These are phyloP conservation scores for Trifolium dubium DNA, from an alignment of 306 rosid genomes.

Conservation along the genomic window DNA sequence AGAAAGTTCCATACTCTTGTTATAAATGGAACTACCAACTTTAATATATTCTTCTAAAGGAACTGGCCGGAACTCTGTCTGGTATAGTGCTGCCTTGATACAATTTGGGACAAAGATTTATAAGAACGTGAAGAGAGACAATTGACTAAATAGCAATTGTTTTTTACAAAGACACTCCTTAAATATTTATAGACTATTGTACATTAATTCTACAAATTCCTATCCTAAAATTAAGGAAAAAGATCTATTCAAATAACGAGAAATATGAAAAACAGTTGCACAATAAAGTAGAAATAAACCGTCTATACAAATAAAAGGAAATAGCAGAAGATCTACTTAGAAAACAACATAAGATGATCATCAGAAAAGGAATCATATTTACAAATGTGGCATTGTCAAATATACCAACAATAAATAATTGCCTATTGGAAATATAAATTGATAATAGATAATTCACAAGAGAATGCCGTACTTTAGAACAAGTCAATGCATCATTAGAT, in stretches of 20 bases:
- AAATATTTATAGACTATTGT: not conserved
- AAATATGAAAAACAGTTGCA: conserved; percentile 2
- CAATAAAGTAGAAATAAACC: not conserved
- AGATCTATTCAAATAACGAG: not conserved
- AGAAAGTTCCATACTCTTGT: conserved; percentile 77
- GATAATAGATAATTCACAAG: conserved; percentile 20
- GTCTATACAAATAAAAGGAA: not conserved
- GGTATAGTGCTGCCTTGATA: conserved; percentile 91
- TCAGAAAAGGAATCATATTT: conserved; percentile 24
- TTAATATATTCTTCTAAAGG: conserved; percentile 95
- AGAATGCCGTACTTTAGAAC: conserved; percentile 13
- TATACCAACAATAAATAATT: conserved; percentile 24
- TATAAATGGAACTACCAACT: conserved; percentile 81
- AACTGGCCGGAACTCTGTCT: conserved; percentile 95
- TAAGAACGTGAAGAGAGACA: conserved; percentile 7
- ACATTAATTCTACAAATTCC: not conserved
- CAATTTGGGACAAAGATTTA: conserved; percentile 43
- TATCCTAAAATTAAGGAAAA: conserved; percentile 4
- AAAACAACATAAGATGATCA: conserved; percentile 18
- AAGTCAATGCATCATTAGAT: not conserved
- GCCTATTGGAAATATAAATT: conserved; percentile 32
- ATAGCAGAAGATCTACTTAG: not conserved
- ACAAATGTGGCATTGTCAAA: conserved; percentile 30
- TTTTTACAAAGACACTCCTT: not conserved
- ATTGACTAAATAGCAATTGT: not conserved